Percentiles rank a stretch among this genome's conserved stretches.
phyloP scores from a whole-genome alignment of 257 asterid species.

The Osmanthus fragrans region DNA sequence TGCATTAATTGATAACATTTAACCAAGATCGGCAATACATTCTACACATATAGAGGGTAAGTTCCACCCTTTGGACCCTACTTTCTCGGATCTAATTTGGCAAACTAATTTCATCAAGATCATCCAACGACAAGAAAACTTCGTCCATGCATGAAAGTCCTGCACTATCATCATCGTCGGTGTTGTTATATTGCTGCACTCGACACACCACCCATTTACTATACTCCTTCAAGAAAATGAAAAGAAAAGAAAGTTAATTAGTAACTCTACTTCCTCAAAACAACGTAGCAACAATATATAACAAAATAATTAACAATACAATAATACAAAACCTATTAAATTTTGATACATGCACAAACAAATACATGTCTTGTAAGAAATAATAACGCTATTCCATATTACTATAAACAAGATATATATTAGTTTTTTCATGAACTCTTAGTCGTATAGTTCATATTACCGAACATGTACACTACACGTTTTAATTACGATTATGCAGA shows the following conservation, averaged over 20 bases:
- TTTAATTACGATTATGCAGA: too few species aligned
- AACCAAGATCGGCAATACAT: too few species aligned
- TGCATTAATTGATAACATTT: background rate
- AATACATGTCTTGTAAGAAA: too few species aligned
- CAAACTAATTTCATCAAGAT: constrained; percentile 45
- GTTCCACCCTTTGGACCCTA: too few species aligned
- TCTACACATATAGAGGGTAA: too few species aligned
- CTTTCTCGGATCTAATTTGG: background rate
- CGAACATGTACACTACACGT: too few species aligned
- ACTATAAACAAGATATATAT: background rate
- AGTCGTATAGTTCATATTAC: too few species aligned
- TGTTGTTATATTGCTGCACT: constrained; percentile 56
- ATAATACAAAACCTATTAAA: too few species aligned
- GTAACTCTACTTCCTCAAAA: background rate
- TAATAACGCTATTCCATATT: too few species aligned
- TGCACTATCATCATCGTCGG: constrained; percentile 39
- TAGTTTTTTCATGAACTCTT: too few species aligned
- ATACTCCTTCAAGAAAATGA: constrained; percentile 48
- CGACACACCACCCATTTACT: constrained; percentile 91
- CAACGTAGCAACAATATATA: background rate
- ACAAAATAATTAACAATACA: background rate
- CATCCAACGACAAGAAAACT: constrained; percentile 54
- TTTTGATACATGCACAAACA: background rate
- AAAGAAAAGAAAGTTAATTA: background rate
- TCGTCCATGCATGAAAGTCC: constrained; percentile 64